Base-by-base conservation (phyloP, 106 monocot species). In the Acorus gramineus region DNA sequence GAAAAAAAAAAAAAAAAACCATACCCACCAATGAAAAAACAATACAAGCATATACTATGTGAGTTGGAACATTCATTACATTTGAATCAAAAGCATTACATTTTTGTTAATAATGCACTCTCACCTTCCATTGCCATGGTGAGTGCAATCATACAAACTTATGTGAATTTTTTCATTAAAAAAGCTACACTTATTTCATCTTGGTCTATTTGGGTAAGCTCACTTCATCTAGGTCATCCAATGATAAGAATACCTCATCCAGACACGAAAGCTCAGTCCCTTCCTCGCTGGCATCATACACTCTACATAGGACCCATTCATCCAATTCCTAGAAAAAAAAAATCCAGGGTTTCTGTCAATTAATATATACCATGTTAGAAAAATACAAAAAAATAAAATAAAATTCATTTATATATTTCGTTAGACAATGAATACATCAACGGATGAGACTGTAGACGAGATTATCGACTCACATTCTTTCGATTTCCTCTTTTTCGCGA, bases 141-240 rank as follows among this genome's bases (percentile, higher is more conserved):
- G 28, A 28, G 1, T 28, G 28, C 28, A 28, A 28, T 28, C 28
- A 28, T 28, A 28, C 28, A 28, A 28, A 28, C 28, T 28, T 28
- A 28, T 28, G 28, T 28, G 28, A 28, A 28, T 28, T 28, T 28
- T 28, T 28, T 28, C 28, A 28, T 28, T 28, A 28, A 28, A 28
- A 28, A 28, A 28, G n/a, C 28, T 28, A 28, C 28, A 28, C 28
- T 28, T 28, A 28, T 28, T 28, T 28, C 28, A 28, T 28, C 28
- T 28, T 28, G 28, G 28, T 63, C 14, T 66, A 72, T 14, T 85
- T 72, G n/a, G 93, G 80, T 59, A 89, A 81, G 77, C 83, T 86
- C 47, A 93, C 79, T 65, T 93, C 93, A 46, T 93, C 93, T 2
- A 81, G 69, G 60, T 91, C 91, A 54, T 93, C 93, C 8, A 93